These are phyloP conservation scores for Aurinia saxatilis DNA, from an alignment of 345 rosid genomes.

Conservation along the genomic window DNA sequence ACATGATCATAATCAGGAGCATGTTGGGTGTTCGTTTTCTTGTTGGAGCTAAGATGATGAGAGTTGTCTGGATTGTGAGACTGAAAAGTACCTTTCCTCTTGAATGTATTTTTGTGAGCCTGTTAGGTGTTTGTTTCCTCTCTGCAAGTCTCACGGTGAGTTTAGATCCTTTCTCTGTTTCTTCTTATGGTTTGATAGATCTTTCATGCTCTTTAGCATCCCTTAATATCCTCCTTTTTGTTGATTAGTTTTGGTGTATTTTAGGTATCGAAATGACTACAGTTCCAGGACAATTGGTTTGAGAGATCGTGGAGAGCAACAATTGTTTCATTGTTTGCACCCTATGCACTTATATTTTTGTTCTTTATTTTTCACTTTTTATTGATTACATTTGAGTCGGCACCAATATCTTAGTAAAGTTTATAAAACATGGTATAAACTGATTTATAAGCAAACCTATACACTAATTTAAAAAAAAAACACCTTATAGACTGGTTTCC, in stretches of 20 bases:
- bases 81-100: conserved; percentile 40
- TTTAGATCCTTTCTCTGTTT: neutral
- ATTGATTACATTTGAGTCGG: too few species aligned
- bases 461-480: too few species aligned
- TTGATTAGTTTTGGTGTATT: neutral
- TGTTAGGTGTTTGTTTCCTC: too few species aligned
- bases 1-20: conserved; percentile 18
- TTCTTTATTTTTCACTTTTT: too few species aligned
- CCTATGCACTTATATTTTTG: too few species aligned
- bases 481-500: too few species aligned
- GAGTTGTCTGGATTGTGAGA: conserved; percentile 37
- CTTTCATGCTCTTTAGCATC: too few species aligned
- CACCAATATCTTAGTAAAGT: too few species aligned
- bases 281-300: conserved; percentile 63
- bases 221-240: neutral
- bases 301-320: conserved; percentile 80
- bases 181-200: too few species aligned
- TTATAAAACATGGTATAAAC: too few species aligned
- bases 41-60: conserved; percentile 34
- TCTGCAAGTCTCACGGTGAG: conserved; percentile 19
- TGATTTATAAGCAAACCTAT: too few species aligned
- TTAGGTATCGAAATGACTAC: conserved; percentile 47
- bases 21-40: conserved; percentile 30
- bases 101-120: too few species aligned
- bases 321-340: conserved; percentile 68